phyloP scores from a whole-genome alignment of 805 yeast species.

The Phaffomyces thermotolerans region DNA sequence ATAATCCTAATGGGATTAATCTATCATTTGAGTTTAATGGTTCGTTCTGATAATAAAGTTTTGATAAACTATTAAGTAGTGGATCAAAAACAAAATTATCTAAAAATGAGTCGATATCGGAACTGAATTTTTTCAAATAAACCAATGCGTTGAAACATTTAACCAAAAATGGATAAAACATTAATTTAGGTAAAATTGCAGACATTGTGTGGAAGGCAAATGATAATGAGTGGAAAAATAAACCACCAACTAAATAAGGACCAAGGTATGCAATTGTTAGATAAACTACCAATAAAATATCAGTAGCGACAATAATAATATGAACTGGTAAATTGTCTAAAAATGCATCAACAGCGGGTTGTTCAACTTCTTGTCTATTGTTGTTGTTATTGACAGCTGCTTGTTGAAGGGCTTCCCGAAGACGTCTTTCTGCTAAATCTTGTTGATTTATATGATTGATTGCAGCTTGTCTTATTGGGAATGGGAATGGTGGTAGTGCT shows the following conservation, averaged over 20 bases:
- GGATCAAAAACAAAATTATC: slow-evolving; percentile 17
- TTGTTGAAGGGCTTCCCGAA: background rate
- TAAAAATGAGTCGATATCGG: slow-evolving; percentile 5
- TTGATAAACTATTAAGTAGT: slow-evolving; percentile 6
- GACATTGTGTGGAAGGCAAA: background rate
- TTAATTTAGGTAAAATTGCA: slow-evolving; percentile 1
- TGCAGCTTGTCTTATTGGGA: slow-evolving; percentile 9
- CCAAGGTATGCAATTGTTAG: slow-evolving; percentile 37
- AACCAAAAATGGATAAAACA: background rate
- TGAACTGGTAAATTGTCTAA: slow-evolving; percentile 12
- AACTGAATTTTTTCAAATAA: background rate
- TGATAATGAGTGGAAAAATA: slow-evolving; percentile 16
- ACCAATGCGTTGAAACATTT: background rate
- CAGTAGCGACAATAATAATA: slow-evolving; percentile 20
- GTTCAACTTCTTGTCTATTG: background rate
- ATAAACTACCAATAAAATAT: slow-evolving; percentile 27
- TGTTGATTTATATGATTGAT: background rate
- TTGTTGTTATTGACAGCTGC: background rate
- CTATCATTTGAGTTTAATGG: slow-evolving; percentile 34
- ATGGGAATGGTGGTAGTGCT: slow-evolving; percentile 11
- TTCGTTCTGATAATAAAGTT: slow-evolving; percentile 17
- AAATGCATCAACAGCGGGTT: slow-evolving; percentile 1
- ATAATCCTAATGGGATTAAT: slow-evolving; percentile 28
- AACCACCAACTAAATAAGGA: slow-evolving; percentile 41
- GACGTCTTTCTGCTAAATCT: background rate